A percentile compares a stretch with the other conserved stretches of the same genome.
phyloP scores from a whole-genome alignment of 2,329 filamentous ascomycete genomes.

The Neonectria magnoliae region DNA sequence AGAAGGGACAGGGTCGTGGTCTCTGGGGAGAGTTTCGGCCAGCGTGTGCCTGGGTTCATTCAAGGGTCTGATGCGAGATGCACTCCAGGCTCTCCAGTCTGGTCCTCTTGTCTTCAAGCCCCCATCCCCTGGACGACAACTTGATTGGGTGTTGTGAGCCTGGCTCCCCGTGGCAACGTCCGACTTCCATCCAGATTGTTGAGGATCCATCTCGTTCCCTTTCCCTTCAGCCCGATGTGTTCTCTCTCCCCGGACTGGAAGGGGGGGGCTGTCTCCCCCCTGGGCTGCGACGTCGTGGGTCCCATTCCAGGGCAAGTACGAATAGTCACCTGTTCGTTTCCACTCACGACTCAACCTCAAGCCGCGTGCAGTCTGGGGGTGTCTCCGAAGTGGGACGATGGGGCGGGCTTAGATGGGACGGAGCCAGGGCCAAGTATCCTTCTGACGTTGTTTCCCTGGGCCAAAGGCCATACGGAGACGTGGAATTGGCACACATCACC shows the following conservation, averaged over 20 bases:
- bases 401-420: constrained; percentile 1
- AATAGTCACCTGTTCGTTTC: constrained; percentile 23
- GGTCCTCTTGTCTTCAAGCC: constrained; percentile 30
- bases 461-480: constrained; percentile 17
- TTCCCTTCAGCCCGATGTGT: constrained; percentile 30
- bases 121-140: constrained; percentile 8
- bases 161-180: constrained; percentile 21
- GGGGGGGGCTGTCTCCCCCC: constrained; percentile 5
- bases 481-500: constrained; percentile 26
- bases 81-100: constrained; percentile 22
- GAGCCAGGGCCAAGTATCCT: not conserved
- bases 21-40: constrained; percentile 21
- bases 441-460: constrained; percentile 2
- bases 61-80: constrained; percentile 29
- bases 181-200: constrained; percentile 32
- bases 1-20: not conserved
- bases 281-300: constrained; percentile 3
- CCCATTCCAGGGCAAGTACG: constrained; percentile 13
- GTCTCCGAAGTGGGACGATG: constrained; percentile 12
- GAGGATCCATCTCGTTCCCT: constrained; percentile 33
- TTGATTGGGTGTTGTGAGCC: constrained; percentile 29
- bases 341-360: constrained; percentile 23
- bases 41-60: constrained; percentile 24
- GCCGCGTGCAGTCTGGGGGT: constrained; percentile 19
- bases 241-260: constrained; percentile 10